phyloP scores from a whole-genome alignment of 2,329 filamentous ascomycete species.

The Leptodontidium sp. region DNA sequence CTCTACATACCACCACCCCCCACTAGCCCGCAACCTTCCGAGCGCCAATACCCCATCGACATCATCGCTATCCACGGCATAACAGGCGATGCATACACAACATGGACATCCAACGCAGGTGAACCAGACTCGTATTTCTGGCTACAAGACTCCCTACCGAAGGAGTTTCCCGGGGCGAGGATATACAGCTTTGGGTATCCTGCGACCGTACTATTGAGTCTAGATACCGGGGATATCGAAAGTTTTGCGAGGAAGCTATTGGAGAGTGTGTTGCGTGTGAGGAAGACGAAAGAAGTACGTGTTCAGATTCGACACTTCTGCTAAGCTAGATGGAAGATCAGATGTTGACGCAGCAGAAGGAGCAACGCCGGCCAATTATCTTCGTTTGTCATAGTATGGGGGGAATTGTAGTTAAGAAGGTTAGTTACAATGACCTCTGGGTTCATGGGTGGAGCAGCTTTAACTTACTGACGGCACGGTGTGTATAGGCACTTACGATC shows the following conservation, averaged over 20 bases:
- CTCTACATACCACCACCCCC: not conserved
- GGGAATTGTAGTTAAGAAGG: constrained; percentile 36
- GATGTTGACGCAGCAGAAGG: not conserved
- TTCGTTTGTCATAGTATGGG: constrained; percentile 41
- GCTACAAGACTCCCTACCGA: constrained; percentile 36
- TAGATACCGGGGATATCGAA: constrained; percentile 29
- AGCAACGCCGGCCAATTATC: constrained; percentile 31
- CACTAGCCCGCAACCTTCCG: not conserved
- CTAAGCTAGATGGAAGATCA: no score
- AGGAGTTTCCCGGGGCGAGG: constrained; percentile 34
- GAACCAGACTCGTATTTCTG: constrained; percentile 29
- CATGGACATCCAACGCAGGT: constrained; percentile 36
- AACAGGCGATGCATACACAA: constrained; percentile 33
- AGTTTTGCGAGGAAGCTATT: constrained; percentile 31
- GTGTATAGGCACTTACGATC: constrained; percentile 27
- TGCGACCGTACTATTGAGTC: constrained; percentile 30
- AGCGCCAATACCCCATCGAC: constrained; percentile 27
- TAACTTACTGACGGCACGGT: no score
- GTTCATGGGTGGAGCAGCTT: no score
- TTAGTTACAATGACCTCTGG: not conserved
- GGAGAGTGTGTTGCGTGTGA: constrained; percentile 20
- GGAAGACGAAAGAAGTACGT: not conserved
- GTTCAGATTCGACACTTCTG: not conserved
- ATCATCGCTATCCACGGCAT: constrained; percentile 38
- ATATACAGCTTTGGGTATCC: constrained; percentile 40